Base-by-base conservation (phyloP, 805 yeast genomes). In the Ogataea ganodermae region DNA sequence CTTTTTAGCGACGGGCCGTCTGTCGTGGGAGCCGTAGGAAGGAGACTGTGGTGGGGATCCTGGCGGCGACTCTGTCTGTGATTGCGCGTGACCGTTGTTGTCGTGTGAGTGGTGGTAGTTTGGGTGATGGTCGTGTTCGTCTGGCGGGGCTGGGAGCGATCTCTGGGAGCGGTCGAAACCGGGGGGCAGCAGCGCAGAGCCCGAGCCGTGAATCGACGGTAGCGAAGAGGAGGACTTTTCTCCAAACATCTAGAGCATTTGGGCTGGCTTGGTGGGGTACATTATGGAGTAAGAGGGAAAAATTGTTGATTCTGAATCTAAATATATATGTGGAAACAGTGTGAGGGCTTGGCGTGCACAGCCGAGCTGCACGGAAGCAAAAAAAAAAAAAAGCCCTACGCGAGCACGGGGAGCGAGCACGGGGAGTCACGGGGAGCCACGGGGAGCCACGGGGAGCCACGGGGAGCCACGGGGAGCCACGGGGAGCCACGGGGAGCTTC, bases 1-100 rank as follows among this genome's bases (percentile, higher is more conserved):
- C 39, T 83, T 68, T 48, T 77, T 70, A 0, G 86, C 84, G 2
- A 81, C 86, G 5, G 75, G 68, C 20, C 82, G 65, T 49, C 71
- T 69, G 23, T 56, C 65, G 13, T 44, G 39, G 33, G 37, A n/a
- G 42, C 22, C 5, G 16, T 46, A 26, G 3, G 33, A 18, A n/a
- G 33, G 33, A 3, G 33, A 30, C 18, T n/a, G 18, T 13, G 33
- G 33, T 9, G 33, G 33, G 17, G 33, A n/a, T 4, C 14, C 33
- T 23, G 30, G 4, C 23, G 40, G 2, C 10, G 20, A 10, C 14
- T 27, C 9, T 3, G 23, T 18, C n/a, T 10, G 8, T 18, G 17
- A 6, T 26, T 21, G 27, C 12, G 4, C 13, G 23, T 9, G n/a
- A 9, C n/a, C 18, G 9, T 33, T 6, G 18, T 17, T 13, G 8